Evolutionary conservation across 2,329 filamentous ascomycete species (phyloP), one percentile per base, ranked within the genome.

Genomic region (Paraconiothyrium sp.): DNA sequence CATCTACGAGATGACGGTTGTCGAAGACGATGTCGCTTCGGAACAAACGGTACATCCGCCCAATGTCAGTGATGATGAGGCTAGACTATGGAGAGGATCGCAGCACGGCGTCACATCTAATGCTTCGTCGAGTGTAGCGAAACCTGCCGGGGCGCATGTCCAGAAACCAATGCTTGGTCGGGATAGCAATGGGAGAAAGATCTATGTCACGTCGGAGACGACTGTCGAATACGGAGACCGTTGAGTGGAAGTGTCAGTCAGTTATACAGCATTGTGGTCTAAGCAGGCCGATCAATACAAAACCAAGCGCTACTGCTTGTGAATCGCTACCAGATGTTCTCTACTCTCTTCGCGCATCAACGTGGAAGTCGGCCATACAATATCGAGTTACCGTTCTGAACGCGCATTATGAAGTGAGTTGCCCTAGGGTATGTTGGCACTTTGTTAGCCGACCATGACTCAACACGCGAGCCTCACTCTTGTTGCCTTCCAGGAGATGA

Each of bases 1-100:
- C 22, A 14, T 52, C 6, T 52, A 52, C 20, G 49, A 52, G 35
- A n/a, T 52, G 49, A 52, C 49, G 13, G 22, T 52, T n/a, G 30
- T 52, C 7, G 49, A 52, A 39, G 49, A 52, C 20, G 34, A 52
- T 22, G 30, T 34, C n/a, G 34, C 49, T 41, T 41, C 49, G 7
- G 13, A 39, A 7, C 41, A 41, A 14, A 41, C 34, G n/a, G 22
- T 39, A 8, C 49, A 39, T 20, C 16, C 34, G 4, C 49, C 34
- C n/a, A 24, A 27, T 16, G 34, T 16, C 22, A 52, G 20, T 34
- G 49, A 52, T 24, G 49, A 52, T 13, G 49, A 52, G 24, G 32
- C 49, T n/a, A 41, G 49, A 20, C 49, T 41, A 10, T 52, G 49
- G 49, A 30, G 3, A 14, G 49, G 39, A 41, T 16, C 37, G 37